phyloP scores from a whole-genome alignment of 202 grass and related monocot genomes.

The Zizania palustris region DNA sequence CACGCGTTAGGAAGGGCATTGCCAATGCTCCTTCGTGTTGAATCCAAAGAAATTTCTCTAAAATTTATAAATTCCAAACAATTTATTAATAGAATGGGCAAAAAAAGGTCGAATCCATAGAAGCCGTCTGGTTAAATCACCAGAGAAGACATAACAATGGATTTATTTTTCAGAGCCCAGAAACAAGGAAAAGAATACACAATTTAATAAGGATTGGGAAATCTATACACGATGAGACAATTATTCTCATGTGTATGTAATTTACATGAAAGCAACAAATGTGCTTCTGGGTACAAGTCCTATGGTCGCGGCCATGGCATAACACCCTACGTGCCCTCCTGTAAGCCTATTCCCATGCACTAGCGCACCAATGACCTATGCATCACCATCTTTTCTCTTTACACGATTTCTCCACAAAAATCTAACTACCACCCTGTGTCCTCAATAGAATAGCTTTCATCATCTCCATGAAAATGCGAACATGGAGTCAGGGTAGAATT shows the following conservation, averaged over 20 bases:
- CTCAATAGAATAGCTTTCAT: conserved; percentile 12
- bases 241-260: conserved; percentile 21
- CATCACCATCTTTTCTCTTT: not conserved
- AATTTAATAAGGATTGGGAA: conserved; percentile 17
- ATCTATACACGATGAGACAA: conserved; percentile 36
- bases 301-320: not conserved
- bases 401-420: conserved; percentile 17
- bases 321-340: not conserved
- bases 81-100: not conserved
- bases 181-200: not conserved
- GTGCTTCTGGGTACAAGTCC: conserved; percentile 34
- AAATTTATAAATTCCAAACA: not conserved
- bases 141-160: not conserved
- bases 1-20: not conserved
- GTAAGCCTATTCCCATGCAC: conserved; percentile 1
- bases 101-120: not conserved
- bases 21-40: not conserved
- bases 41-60: not conserved
- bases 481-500: not conserved
- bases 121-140: not conserved
- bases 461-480: conserved; percentile 28
- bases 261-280: conserved; percentile 26
- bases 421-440: not conserved
- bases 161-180: not conserved
- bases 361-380: not conserved